Base-by-base conservation (phyloP, 495 filamentous ascomycete genomes). In the Daldinia bambusicola region DNA sequence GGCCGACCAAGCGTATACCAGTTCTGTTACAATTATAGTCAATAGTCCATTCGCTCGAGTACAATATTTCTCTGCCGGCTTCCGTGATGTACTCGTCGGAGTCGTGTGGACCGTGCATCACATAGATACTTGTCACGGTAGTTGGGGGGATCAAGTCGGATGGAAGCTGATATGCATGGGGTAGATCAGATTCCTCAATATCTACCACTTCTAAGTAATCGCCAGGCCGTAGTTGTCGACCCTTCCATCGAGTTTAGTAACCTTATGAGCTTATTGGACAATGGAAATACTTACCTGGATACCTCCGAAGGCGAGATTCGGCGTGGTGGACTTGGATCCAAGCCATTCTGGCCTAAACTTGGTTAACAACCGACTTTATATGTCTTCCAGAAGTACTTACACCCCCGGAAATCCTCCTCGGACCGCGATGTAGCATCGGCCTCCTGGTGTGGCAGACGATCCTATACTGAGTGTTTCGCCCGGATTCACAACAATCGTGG, bases 21-120 rank as follows among this genome's bases (percentile, higher is more conserved):
- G 82, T 84, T 67, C 88, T 75, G 13, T 83, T 84, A 22, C 86
- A 84, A 63, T 90, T 89, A 74, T 90, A 87, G 0, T 84, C 84
- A 1, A 89, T 76, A 50, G 83, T 83, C 87, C 87, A 89, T 40
- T 83, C 75, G 26, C 81, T 87, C 10, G 77, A 65, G 70, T 87
- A 90, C 1, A 89, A 74, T 79, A 86, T 89, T 12, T 86, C 77
- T 16, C 86, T 81, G 61, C 86, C 85, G 61, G 85, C 80, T 0
- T 81, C 66, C 0, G 77, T 75, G 32, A 90, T 74, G 63, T 84
- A 86, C 12, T 85, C 87, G 57, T 85, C 81, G 26, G 68, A 71
- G 56, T 86, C 83, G 69, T 89, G 87, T 0, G 88, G 88, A 0
- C 88, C 88, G 43, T 81, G 80, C 83, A 89, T 87, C 22, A 79